Percentiles rank a stretch among this genome's conserved stretches.
Evolutionary conservation across 1,284 basidiomycete species (phyloP).

Genomic region (Coniophora puteana): DNA sequence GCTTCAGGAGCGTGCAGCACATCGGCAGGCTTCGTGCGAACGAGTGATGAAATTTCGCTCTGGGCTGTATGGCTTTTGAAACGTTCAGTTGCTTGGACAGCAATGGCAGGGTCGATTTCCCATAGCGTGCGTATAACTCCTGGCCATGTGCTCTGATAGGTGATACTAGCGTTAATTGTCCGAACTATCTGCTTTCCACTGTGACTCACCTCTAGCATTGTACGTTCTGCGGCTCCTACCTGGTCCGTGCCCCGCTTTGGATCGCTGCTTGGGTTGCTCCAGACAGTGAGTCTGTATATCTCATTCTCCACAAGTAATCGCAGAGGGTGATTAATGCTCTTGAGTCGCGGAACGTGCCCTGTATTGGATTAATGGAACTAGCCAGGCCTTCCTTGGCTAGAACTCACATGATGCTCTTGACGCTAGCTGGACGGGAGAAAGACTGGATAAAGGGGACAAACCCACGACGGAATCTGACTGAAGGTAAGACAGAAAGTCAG

Average conservation of each 20-base stretch:
- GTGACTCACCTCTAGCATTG: constrained; percentile 62
- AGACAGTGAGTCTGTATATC: constrained; percentile 81
- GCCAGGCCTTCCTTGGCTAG: neutral
- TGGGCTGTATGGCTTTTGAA: constrained; percentile 69
- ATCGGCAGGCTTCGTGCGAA: constrained; percentile 70
- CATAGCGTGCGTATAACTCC: constrained; percentile 73
- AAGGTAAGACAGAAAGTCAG: constrained; percentile 79
- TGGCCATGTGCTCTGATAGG: constrained; percentile 75
- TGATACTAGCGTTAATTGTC: too few species aligned
- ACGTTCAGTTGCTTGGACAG: constrained; percentile 81
- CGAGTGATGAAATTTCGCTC: constrained; percentile 72
- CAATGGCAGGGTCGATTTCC: constrained; percentile 81
- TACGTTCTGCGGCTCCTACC: constrained; percentile 51
- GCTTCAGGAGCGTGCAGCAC: constrained; percentile 81
- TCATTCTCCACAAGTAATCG: constrained; percentile 89
- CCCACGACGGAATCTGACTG: constrained; percentile 72
- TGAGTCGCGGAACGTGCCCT: constrained; percentile 61
- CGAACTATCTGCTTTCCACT: constrained; percentile 18
- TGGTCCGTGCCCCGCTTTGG: constrained; percentile 63
- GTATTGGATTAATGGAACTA: constrained; percentile 9
- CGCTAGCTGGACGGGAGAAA: constrained; percentile 49
- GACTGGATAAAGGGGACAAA: constrained; percentile 65
- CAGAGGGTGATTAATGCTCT: constrained; percentile 68
- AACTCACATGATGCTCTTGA: constrained; percentile 44
- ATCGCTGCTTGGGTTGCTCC: constrained; percentile 88